Evolutionary conservation across 257 asterid species (phyloP).

Genomic region (Scutellaria galericulata): DNA sequence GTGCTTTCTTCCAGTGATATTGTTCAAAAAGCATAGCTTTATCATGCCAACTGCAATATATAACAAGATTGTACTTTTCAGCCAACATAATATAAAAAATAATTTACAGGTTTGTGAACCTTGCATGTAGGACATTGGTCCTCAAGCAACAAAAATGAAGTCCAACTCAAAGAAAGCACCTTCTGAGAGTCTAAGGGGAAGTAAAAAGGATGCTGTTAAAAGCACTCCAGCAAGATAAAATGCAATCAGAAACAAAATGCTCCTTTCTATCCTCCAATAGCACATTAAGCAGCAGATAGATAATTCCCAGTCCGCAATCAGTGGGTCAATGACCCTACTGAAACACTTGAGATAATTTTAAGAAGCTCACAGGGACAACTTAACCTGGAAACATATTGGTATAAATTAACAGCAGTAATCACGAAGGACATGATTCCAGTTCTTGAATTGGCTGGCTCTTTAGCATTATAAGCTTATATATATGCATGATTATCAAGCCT

Average conservation of each 20-base stretch:
- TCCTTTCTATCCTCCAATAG: not conserved
- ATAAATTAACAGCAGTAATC: not conserved
- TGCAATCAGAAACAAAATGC: not conserved
- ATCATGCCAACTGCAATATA: slow-evolving; percentile 84
- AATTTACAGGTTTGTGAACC: not conserved
- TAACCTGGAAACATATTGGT: not conserved
- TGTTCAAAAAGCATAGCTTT: slow-evolving; percentile 89
- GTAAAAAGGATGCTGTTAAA: slow-evolving; percentile 1
- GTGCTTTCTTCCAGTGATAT: slow-evolving; percentile 93
- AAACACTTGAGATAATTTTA: slow-evolving; percentile 2
- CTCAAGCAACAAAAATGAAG: slow-evolving; percentile 16
- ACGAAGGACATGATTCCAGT: not conserved
- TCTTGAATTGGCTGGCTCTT: not conserved
- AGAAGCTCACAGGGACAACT: not conserved
- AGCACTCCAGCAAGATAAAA: slow-evolving; percentile 11
- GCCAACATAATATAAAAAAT: not conserved
- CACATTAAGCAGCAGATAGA: not conserved
- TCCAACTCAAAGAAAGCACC: slow-evolving; percentile 26
- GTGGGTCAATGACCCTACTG: not conserved
- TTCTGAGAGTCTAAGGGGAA: slow-evolving; percentile 7
- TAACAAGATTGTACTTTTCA: slow-evolving; percentile 15
- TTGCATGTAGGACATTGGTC: not conserved
- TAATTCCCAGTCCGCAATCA: not conserved
- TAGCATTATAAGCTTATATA: too few species aligned
- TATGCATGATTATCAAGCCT: too few species aligned